phyloP scores from a whole-genome alignment of 2,329 filamentous ascomycete genomes.

The Aspergillus tubingensis region DNA sequence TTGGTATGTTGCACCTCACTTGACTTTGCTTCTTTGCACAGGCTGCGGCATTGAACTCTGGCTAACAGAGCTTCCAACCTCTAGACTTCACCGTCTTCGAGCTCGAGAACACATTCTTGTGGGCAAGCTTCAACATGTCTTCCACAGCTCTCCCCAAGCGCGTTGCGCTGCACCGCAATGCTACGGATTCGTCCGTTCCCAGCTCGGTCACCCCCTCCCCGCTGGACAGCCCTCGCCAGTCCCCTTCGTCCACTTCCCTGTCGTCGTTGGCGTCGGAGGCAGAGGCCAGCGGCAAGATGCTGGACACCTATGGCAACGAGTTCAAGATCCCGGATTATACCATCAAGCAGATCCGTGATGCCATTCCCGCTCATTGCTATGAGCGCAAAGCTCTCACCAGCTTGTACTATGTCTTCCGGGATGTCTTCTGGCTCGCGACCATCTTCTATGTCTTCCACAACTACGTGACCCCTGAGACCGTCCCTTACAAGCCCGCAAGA shows the following conservation, averaged over 20 bases:
- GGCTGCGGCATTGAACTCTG: not conserved
- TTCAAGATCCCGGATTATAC: constrained; percentile 94
- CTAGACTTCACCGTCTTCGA: not conserved
- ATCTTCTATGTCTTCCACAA: constrained; percentile 89
- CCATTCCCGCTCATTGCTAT: constrained; percentile 97
- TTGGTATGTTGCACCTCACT: constrained; percentile 8
- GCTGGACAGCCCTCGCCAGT: constrained; percentile 60
- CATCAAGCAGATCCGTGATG: constrained; percentile 95
- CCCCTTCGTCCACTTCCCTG: constrained; percentile 83
- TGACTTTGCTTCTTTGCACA: not conserved
- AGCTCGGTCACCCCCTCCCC: constrained; percentile 59
- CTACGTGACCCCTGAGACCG: constrained; percentile 80
- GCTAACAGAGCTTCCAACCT: not conserved
- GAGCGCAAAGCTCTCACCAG: constrained; percentile 77
- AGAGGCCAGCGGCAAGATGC: constrained; percentile 61
- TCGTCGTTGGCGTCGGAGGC: constrained; percentile 79
- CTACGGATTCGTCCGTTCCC: constrained; percentile 57
- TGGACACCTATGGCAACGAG: constrained; percentile 92
- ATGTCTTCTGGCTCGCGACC: constrained; percentile 68
- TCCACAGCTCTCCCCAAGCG: constrained; percentile 52
- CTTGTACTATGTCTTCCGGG: constrained; percentile 80
- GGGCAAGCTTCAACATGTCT: constrained; percentile 42
- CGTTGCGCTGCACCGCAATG: constrained; percentile 55
- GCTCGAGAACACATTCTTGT: constrained; percentile 1
- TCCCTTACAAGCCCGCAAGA: constrained; percentile 70